Evolutionary conservation across 345 rosid genomes (phyloP).

Genomic region (Erucastrum elatum): DNA sequence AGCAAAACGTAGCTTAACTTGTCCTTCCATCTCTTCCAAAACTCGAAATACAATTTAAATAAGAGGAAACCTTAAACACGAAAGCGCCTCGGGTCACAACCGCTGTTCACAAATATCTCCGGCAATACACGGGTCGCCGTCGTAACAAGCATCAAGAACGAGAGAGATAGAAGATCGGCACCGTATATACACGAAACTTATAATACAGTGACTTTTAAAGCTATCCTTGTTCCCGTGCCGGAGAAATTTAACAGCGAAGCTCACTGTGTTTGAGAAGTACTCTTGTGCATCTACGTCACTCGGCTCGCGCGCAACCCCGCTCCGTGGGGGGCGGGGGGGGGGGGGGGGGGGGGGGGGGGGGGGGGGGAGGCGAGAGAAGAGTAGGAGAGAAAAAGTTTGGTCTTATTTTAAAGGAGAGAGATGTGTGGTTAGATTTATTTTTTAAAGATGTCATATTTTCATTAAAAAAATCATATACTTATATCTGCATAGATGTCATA

Average conservation of each 20-base stretch:
- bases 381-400: constrained; percentile 13
- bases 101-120: constrained; percentile 35
- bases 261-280: too few relatives aligned
- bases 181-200: too few relatives aligned
- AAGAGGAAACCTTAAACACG: constrained; percentile 22
- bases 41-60: background rate
- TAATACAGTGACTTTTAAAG: too few relatives aligned
- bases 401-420: constrained; percentile 40
- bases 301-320: too few relatives aligned
- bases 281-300: too few relatives aligned
- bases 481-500: too few relatives aligned
- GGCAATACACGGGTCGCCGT: constrained; percentile 32
- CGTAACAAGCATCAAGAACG: constrained; percentile 26
- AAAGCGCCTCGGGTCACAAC: constrained; percentile 47
- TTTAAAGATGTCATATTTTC: too few relatives aligned
- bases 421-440: constrained; percentile 31
- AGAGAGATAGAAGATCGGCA: background rate
- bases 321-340: too few relatives aligned
- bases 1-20: constrained; percentile 57
- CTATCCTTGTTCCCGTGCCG: too few relatives aligned
- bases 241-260: constrained; percentile 15
- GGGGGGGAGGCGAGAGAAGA: too few relatives aligned
- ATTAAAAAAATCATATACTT: too few relatives aligned
- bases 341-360: too few relatives aligned
- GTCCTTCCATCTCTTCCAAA: constrained; percentile 53